phyloP scores from a whole-genome alignment of 345 rosid species.

The Camelina hispida region DNA sequence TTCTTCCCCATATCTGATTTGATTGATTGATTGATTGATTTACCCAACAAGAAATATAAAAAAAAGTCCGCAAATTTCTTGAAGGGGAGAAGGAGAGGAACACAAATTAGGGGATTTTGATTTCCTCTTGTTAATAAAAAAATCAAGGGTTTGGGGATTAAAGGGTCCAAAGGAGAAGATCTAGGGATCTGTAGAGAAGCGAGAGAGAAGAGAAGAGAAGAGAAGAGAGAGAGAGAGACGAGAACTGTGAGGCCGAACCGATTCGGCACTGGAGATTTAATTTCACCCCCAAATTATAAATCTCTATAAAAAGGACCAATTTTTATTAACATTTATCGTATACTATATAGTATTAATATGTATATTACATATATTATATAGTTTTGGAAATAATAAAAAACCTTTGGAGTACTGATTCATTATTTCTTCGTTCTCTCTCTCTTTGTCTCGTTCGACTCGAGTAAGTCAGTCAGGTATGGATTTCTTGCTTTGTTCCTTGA shows the following conservation, averaged over 20 bases:
- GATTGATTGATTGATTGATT: background rate
- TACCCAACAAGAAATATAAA: conserved; percentile 6
- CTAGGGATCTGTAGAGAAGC: conserved; percentile 40
- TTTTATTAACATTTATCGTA: background rate
- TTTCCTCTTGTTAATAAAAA: background rate
- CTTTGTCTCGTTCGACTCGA: background rate
- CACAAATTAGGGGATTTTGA: background rate
- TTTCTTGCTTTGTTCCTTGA: too few species aligned
- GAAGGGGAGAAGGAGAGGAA: conserved; percentile 1
- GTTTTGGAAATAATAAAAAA: conserved; percentile 13
- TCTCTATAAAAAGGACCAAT: conserved; percentile 11
- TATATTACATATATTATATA: background rate
- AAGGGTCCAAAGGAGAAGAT: conserved; percentile 35
- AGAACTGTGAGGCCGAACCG: conserved; percentile 34
- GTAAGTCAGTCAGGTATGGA: conserved; percentile 31
- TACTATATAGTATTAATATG: background rate
- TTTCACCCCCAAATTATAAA: conserved; percentile 1
- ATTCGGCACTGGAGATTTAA: conserved; percentile 6
- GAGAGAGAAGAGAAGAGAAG: conserved; percentile 4
- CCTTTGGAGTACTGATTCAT: conserved; percentile 4
- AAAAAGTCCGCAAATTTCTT: conserved; percentile 4
- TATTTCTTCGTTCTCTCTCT: conserved; percentile 9
- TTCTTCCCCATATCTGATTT: conserved; percentile 82
- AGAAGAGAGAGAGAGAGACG: too few species aligned
- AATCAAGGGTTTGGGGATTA: conserved; percentile 32